Percentiles rank a stretch among this genome's conserved stretches.
Conservation (phyloP, 768 basidiomycete genomes). For the Boletus pseudo-olivaceus region DNA sequence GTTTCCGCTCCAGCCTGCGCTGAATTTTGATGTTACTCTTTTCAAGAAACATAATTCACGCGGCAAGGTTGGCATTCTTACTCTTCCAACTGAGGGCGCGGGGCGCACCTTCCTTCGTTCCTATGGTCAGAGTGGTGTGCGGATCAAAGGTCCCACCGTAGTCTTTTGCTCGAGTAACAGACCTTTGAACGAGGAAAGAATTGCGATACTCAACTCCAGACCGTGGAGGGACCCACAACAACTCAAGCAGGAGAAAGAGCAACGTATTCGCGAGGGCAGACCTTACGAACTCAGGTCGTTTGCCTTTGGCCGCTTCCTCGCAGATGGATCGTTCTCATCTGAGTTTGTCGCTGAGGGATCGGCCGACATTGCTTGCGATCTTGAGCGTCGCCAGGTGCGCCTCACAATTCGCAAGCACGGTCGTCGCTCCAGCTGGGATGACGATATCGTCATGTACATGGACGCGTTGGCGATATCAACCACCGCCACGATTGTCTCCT, state of each 20-base stretch:
- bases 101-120: constrained; percentile 26
- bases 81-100: constrained; percentile 19
- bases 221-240: constrained; percentile 32
- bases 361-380: constrained; percentile 36
- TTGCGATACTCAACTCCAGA: constrained; percentile 23
- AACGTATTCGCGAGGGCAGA: constrained; percentile 18
- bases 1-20: constrained; percentile 20
- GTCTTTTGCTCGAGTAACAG: constrained; percentile 21
- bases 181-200: constrained; percentile 19
- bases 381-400: constrained; percentile 30
- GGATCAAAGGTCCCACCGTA: constrained; percentile 23
- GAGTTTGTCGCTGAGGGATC: constrained; percentile 27
- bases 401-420: constrained; percentile 29
- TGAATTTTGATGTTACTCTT: constrained; percentile 36
- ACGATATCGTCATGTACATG: not conserved
- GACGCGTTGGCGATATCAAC: not conserved
- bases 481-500: constrained; percentile 16
- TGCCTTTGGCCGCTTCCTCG: constrained; percentile 36
- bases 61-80: constrained; percentile 31
- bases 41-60: constrained; percentile 22
- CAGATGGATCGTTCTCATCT: constrained; percentile 33
- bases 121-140: constrained; percentile 26
- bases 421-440: constrained; percentile 8
- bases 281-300: constrained; percentile 24
- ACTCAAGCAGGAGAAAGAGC: constrained; percentile 24